A percentile compares a stretch with the other conserved stretches of the same genome.
phyloP scores from a whole-genome alignment of 495 filamentous ascomycete species.

The Podospora tetraspora region DNA sequence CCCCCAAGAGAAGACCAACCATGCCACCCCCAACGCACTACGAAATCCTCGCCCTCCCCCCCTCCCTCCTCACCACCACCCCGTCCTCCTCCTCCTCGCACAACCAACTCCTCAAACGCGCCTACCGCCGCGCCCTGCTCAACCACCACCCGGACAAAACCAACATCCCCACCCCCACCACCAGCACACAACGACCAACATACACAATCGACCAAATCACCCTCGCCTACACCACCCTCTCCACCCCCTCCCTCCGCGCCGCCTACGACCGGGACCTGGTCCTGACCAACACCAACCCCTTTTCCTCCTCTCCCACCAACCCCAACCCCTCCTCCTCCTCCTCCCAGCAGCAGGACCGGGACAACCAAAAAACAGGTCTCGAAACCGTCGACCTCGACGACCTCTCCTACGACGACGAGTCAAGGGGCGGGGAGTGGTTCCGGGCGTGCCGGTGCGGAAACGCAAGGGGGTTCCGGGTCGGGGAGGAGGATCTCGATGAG shows the following conservation, averaged over 20 bases:
- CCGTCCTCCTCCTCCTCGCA: slow-evolving; percentile 12
- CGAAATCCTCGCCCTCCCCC: slow-evolving; percentile 41
- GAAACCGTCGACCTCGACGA: slow-evolving; percentile 85
- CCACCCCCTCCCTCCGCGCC: slow-evolving; percentile 48
- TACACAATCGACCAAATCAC: slow-evolving; percentile 72
- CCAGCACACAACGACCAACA: slow-evolving; percentile 45
- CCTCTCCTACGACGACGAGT: slow-evolving; percentile 53
- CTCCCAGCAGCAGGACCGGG: slow-evolving; percentile 26
- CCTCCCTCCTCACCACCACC: slow-evolving; percentile 15
- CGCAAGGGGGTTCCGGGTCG: slow-evolving; percentile 61
- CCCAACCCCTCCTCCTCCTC: slow-evolving; percentile 10
- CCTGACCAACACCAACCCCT: slow-evolving; percentile 17
- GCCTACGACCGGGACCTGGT: slow-evolving; percentile 61
- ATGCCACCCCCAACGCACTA: slow-evolving; percentile 35
- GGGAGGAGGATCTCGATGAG: slow-evolving; percentile 65
- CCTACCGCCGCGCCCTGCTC: slow-evolving; percentile 75
- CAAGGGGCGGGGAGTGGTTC: slow-evolving; percentile 47
- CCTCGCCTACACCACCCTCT: slow-evolving; percentile 66
- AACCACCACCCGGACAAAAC: slow-evolving; percentile 78
- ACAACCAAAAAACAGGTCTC: slow-evolving; percentile 52
- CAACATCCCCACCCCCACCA: slow-evolving; percentile 39
- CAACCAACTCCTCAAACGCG: slow-evolving; percentile 52
- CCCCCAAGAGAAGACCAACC: neutral
- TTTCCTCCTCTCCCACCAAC: too few species aligned
- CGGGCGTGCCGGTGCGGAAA: slow-evolving; percentile 77